Base-by-base conservation (phyloP, 1,284 basidiomycete species). In the Microstroma glucosiphilum region DNA sequence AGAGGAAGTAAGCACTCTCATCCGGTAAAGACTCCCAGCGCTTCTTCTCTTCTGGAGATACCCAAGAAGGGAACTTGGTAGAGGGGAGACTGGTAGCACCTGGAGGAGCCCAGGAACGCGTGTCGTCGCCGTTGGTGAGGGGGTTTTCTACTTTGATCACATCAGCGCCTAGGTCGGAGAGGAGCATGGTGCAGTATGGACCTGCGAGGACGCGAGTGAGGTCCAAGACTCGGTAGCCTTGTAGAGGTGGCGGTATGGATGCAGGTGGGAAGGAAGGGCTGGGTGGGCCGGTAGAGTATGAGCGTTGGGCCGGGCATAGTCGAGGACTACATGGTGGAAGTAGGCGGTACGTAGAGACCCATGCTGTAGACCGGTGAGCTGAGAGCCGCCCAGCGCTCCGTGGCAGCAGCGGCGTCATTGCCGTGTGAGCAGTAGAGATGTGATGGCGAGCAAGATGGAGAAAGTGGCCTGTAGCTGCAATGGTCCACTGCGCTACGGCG, bases 1-100 rank as follows among this genome's bases (percentile, higher is more conserved):
- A 85, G 15, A 97, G 84, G 76, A 96, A 97, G 80, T 97, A 97
- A 0, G 93, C 91, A 2, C 90, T 90, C 79, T 96, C 92, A 9
- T 91, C 86, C 3, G 92, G 91, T 0, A 92, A 83, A 13, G 69
- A 66, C 26, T 67, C 68, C 79, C 80, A 80, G 57, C 79, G 75
- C 73, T 91, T 86, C n/a, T 40, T 15, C 46, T 62, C 46, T 30
- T 40, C 41, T 9, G 48, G 1, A 1, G 40, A 23, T 1, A 61
- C n/a, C 13, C 40, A 30, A 40, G 25, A 19, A 19, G 59, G 54
- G 12, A 60, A 37, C 12, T 55, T 17, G 12, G 42, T 23, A 4
- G 40, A 26, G 13, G 19, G 57, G 17, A 56, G 23, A 17, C 26
- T 30, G 17, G 61, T 60, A 3, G 65, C 65, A 48, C 30, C 72